Evolutionary conservation across 129 eudicot species (phyloP).

Genomic region (Arctium lappa): DNA sequence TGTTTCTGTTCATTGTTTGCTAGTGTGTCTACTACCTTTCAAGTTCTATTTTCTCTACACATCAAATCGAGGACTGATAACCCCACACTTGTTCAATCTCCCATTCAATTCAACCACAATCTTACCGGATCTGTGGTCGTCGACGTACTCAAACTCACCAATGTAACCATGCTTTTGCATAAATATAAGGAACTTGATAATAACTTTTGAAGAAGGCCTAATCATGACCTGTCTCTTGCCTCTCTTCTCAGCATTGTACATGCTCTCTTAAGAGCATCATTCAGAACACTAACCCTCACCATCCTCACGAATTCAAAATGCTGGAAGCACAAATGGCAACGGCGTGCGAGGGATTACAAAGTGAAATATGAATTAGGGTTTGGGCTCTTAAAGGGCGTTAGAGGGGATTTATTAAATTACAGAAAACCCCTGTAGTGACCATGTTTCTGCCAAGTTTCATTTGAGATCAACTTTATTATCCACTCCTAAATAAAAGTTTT

Average conservation of each 20-base stretch:
- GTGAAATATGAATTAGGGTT: conserved; percentile 22
- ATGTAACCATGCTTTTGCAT: conserved; percentile 75
- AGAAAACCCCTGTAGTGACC: not conserved
- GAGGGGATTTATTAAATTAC: not conserved
- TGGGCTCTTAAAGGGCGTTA: conserved; percentile 14
- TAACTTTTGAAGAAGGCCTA: conserved; percentile 61
- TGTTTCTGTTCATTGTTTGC: too few relatives aligned
- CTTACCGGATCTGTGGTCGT: conserved; percentile 67
- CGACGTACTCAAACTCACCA: conserved; percentile 69
- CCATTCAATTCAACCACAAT: conserved; percentile 63
- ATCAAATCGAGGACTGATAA: conserved; percentile 61
- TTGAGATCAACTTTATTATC: too few relatives aligned
- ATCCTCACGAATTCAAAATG: conserved; percentile 28
- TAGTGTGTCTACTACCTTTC: too few relatives aligned
- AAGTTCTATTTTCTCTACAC: too few relatives aligned
- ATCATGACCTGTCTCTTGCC: conserved; percentile 71
- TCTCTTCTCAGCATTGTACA: conserved; percentile 62
- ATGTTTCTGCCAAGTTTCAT: too few relatives aligned
- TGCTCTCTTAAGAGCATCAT: conserved; percentile 54
- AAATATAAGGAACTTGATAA: conserved; percentile 61
- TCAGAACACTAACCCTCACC: conserved; percentile 62
- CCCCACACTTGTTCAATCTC: conserved; percentile 60
- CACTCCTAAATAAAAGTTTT: too few relatives aligned
- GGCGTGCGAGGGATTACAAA: conserved; percentile 11
- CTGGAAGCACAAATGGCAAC: conserved; percentile 19